Conservation (phyloP, 176 grass and related monocot species). For the Puya raimondii region DNA sequence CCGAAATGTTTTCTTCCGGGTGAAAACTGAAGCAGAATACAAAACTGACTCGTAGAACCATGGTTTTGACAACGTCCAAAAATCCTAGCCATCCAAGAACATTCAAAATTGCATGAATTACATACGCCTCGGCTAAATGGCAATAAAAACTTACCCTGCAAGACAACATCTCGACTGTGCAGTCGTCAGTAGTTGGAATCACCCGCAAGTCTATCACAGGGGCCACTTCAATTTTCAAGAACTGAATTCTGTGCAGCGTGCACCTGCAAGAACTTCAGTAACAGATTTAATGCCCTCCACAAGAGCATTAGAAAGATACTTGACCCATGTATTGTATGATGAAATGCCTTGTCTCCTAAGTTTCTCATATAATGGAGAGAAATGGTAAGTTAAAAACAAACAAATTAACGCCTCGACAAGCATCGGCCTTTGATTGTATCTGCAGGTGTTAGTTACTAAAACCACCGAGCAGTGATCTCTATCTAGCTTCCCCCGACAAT, state of each 20-base stretch:
- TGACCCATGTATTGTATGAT: neutral
- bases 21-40: too few species aligned
- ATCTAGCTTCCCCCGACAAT: too few species aligned
- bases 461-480: too few species aligned
- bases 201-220: slow-evolving; percentile 71
- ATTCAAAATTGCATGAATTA: neutral
- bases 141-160: slow-evolving; percentile 43
- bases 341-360: neutral
- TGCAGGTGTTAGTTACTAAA: too few species aligned
- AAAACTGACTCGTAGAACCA: too few species aligned
- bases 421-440: too few species aligned
- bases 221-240: slow-evolving; percentile 62
- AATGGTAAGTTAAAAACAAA: too few species aligned
- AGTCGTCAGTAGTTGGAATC: slow-evolving; percentile 40
- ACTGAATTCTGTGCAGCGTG: slow-evolving; percentile 53
- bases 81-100: neutral
- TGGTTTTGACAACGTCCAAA: too few species aligned
- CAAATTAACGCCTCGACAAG: too few species aligned
- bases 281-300: neutral
- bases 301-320: neutral
- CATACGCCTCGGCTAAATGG: neutral
- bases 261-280: slow-evolving; percentile 34
- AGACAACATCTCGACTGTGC: slow-evolving; percentile 82
- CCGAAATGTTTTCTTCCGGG: too few species aligned
- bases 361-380: too few species aligned